Conservation (phyloP, 805 yeast species). For the Schwanniomyces polymorphus region DNA sequence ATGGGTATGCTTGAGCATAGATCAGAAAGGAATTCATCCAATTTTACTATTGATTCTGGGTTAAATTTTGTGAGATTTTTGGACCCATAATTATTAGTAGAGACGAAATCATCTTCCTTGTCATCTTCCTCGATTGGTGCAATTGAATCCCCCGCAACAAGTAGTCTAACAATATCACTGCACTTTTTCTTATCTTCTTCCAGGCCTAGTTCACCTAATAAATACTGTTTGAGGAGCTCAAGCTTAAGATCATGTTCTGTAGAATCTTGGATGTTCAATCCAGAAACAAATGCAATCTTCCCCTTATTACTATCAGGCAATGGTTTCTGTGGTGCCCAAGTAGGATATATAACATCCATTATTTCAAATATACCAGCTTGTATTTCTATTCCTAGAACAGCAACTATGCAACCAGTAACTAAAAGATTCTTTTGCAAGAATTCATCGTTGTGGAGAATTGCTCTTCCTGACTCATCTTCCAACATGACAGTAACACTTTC, state of each 20-base stretch:
- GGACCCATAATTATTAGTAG: slow-evolving; percentile 48
- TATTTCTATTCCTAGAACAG: slow-evolving; percentile 81
- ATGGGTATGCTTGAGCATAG: slow-evolving; percentile 63
- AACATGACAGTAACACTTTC: slow-evolving; percentile 54
- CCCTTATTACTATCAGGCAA: slow-evolving; percentile 18
- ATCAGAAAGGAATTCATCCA: slow-evolving; percentile 61
- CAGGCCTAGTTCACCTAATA: slow-evolving; percentile 67
- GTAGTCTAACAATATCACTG: slow-evolving; percentile 45
- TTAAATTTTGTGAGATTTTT: slow-evolving; percentile 55
- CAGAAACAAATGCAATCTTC: slow-evolving; percentile 75
- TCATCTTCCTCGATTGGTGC: slow-evolving; percentile 25
- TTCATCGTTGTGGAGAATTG: slow-evolving; percentile 63
- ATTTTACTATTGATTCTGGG: slow-evolving; percentile 45
- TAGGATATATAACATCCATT: slow-evolving; percentile 76
- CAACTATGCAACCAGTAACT: slow-evolving; percentile 90
- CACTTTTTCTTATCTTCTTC: slow-evolving; percentile 21
- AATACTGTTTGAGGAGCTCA: slow-evolving; percentile 64
- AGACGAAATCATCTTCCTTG: slow-evolving; percentile 27
- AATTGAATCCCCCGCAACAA: slow-evolving; percentile 76
- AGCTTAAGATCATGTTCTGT: slow-evolving; percentile 44
- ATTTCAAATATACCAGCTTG: slow-evolving; percentile 82
- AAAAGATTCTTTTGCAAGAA: slow-evolving; percentile 54
- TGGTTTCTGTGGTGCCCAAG: slow-evolving; percentile 55
- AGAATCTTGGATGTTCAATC: slow-evolving; percentile 57
- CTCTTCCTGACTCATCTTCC: slow-evolving; percentile 93